These are phyloP conservation scores for Talaromyces verruculosus DNA, from an alignment of 2,329 filamentous ascomycete genomes.

Conservation along the genomic window DNA sequence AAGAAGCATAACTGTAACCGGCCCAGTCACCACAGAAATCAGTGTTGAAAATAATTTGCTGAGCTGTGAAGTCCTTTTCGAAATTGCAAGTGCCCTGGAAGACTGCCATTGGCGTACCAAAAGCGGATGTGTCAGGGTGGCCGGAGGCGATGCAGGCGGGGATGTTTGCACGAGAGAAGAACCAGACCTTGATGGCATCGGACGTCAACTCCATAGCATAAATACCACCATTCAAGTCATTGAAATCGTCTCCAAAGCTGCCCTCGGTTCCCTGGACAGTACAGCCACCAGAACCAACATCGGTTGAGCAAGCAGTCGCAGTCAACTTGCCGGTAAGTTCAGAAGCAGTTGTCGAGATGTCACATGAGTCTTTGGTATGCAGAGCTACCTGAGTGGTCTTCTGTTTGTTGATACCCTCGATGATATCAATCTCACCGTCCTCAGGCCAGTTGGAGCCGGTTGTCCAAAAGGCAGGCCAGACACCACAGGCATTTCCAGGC, in stretches of 20 bases:
- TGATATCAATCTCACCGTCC: constrained; percentile 51
- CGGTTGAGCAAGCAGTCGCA: constrained; percentile 51
- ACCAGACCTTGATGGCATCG: constrained; percentile 53
- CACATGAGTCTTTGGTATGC: constrained; percentile 50
- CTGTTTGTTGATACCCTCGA: constrained; percentile 53
- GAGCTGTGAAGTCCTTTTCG: constrained; percentile 40
- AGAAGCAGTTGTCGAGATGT: constrained; percentile 38
- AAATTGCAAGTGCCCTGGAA: constrained; percentile 47
- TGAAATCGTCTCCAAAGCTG: constrained; percentile 57
- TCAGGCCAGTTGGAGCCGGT: constrained; percentile 44
- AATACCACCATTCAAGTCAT: constrained; percentile 49
- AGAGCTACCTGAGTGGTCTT: constrained; percentile 49
- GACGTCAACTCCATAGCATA: constrained; percentile 52
- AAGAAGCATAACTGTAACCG: constrained; percentile 50
- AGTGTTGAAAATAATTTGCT: constrained; percentile 51
- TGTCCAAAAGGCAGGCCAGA: constrained; percentile 54
- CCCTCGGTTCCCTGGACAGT: constrained; percentile 41
- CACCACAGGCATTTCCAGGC: constrained; percentile 50
- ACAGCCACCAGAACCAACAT: constrained; percentile 40
- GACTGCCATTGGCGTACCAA: constrained; percentile 49
- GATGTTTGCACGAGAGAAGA: constrained; percentile 48
- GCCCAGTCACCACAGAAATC: constrained; percentile 60
- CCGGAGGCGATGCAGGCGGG: constrained; percentile 47
- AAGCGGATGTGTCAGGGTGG: constrained; percentile 47
- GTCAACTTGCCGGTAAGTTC: constrained; percentile 52